phyloP scores from a whole-genome alignment of 2,329 filamentous ascomycete genomes.

The Monosporascus sp. region DNA sequence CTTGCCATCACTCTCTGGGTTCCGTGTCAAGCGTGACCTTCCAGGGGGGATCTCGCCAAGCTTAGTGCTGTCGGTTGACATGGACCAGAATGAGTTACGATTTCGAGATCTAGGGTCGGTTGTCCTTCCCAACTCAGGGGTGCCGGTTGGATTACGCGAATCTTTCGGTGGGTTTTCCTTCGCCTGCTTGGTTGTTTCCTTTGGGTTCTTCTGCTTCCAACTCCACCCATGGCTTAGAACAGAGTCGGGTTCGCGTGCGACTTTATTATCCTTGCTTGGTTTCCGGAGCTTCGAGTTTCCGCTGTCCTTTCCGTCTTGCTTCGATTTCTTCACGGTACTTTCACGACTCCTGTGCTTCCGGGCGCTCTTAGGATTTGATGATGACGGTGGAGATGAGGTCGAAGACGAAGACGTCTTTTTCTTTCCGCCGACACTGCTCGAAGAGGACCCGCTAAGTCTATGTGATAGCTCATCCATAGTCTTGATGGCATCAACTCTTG shows the following conservation, averaged over 20 bases:
- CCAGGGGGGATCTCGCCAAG: slow-evolving; percentile 34
- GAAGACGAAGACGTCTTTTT: background rate
- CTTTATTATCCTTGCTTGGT: background rate
- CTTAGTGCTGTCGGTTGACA: slow-evolving; percentile 39
- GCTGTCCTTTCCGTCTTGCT: background rate
- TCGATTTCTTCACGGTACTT: background rate
- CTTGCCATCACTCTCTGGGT: background rate
- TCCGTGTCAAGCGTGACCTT: background rate
- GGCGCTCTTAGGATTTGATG: background rate
- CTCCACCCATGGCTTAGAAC: background rate
- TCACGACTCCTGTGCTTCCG: background rate
- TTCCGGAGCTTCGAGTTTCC: background rate
- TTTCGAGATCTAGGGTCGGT: slow-evolving; percentile 2
- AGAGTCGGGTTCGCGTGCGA: background rate
- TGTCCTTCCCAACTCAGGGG: background rate
- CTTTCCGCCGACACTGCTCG: slow-evolving; percentile 1
- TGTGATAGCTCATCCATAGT: slow-evolving; percentile 43
- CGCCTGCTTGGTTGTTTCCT: background rate
- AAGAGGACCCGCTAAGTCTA: slow-evolving; percentile 17
- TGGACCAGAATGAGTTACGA: slow-evolving; percentile 28
- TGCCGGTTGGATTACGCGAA: background rate
- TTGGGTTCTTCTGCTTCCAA: background rate
- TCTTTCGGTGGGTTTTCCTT: background rate
- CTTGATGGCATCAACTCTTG: slow-evolving; percentile 41
- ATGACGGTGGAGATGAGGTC: background rate